Percentiles rank a stretch among this genome's conserved stretches.
These are phyloP conservation scores for Meripilus lineatus DNA, from an alignment of 1,284 basidiomycete genomes.

Conservation along the genomic window DNA sequence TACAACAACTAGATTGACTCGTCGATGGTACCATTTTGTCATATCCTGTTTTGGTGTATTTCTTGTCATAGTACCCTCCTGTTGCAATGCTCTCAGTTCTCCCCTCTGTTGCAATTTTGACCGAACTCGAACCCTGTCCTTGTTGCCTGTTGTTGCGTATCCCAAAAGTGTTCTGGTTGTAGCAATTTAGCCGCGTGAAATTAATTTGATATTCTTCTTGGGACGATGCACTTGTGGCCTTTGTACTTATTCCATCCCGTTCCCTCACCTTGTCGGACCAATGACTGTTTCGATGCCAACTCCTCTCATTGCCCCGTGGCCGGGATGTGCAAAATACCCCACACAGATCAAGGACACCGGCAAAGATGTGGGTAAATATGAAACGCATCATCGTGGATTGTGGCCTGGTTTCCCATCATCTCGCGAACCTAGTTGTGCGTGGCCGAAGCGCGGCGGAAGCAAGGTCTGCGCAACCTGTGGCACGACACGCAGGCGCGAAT, in stretches of 20 bases:
- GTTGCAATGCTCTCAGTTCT: constrained; percentile 7
- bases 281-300: constrained; percentile 1
- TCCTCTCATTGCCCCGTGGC: too few relatives aligned
- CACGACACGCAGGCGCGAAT: too few relatives aligned
- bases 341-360: not conserved
- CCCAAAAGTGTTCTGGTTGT: too few relatives aligned
- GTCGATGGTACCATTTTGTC: too few relatives aligned
- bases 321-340: too few relatives aligned
- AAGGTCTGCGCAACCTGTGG: not conserved
- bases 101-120: constrained; percentile 1
- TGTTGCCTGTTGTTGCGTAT: not conserved
- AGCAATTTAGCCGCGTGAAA: too few relatives aligned
- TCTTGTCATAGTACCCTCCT: constrained; percentile 1
- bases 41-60: too few relatives aligned
- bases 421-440: not conserved
- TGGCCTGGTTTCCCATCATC: not conserved
- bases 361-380: not conserved
- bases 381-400: not conserved
- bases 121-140: not conserved
- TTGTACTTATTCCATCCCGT: too few relatives aligned
- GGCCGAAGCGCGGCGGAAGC: not conserved
- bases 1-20: not conserved
- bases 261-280: not conserved
- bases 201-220: too few relatives aligned
- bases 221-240: too few relatives aligned